Evolutionary conservation across 768 basidiomycete species (phyloP).

Genomic region (Tylopilus sp.): DNA sequence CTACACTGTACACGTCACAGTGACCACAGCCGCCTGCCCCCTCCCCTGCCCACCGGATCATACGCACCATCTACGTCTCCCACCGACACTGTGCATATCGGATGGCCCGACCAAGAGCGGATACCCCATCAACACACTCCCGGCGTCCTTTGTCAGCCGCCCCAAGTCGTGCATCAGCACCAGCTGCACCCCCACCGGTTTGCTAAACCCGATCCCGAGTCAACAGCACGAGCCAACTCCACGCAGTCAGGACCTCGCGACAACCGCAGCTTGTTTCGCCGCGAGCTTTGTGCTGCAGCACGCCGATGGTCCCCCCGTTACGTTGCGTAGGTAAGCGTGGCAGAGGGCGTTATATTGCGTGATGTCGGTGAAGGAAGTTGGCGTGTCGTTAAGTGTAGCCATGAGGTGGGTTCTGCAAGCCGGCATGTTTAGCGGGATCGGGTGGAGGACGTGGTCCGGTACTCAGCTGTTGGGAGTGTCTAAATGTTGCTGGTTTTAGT

Average conservation of each 20-base stretch:
- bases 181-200: constrained; percentile 72
- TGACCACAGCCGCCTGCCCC: constrained; percentile 74
- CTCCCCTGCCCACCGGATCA: constrained; percentile 56
- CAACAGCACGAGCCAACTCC: too few species aligned
- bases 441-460: constrained; percentile 26
- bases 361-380: background rate
- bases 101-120: constrained; percentile 76
- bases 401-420: constrained; percentile 66
- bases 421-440: constrained; percentile 11
- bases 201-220: constrained; percentile 95
- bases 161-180: constrained; percentile 54
- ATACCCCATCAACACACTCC: constrained; percentile 55
- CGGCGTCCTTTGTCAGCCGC: constrained; percentile 39
- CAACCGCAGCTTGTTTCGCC: constrained; percentile 55
- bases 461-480: constrained; percentile 19
- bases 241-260: constrained; percentile 70
- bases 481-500: constrained; percentile 6
- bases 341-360: constrained; percentile 36
- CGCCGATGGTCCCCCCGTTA: constrained; percentile 76
- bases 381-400: constrained; percentile 59
- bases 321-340: constrained; percentile 52
- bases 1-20: constrained; percentile 69
- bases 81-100: constrained; percentile 65
- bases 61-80: constrained; percentile 37
- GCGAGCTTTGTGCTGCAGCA: constrained; percentile 73